These are phyloP conservation scores for Globisporangium splendens DNA, from an alignment of 352 stramenopile species.

Conservation along the genomic window DNA sequence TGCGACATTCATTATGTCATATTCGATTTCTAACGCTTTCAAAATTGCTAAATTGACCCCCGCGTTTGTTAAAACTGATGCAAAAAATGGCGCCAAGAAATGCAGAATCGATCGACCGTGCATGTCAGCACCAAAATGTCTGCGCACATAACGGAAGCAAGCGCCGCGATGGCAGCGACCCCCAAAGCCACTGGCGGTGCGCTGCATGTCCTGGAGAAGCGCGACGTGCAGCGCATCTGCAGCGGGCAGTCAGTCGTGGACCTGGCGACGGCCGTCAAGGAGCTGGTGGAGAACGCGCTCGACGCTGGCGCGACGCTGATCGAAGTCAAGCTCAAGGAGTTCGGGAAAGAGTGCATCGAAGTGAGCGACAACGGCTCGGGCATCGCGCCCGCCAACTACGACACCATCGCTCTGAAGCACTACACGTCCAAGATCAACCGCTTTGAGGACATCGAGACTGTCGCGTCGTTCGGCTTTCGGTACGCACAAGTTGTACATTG, in stretches of 20 bases:
- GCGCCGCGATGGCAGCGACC: too few species aligned
- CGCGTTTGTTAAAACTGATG: background rate
- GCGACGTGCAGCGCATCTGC: constrained; percentile 68
- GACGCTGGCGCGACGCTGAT: constrained; percentile 68
- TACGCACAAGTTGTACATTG: constrained; percentile 9
- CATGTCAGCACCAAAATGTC: background rate
- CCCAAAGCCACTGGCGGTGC: background rate
- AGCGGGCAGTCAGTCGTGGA: constrained; percentile 95
- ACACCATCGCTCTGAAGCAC: constrained; percentile 87
- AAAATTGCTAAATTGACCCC: too few species aligned
- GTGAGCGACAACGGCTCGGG: constrained; percentile 95
- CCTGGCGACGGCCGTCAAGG: constrained; percentile 95
- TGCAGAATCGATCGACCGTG: too few species aligned
- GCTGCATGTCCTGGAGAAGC: constrained; percentile 38
- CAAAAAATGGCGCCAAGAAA: too few species aligned
- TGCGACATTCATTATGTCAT: background rate
- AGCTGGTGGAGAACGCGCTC: constrained; percentile 95
- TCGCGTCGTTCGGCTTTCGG: constrained; percentile 93
- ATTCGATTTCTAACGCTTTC: background rate
- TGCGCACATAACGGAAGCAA: too few species aligned
- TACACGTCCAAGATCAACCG: constrained; percentile 95
- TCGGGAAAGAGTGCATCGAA: constrained; percentile 91
- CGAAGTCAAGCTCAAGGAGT: constrained; percentile 90
- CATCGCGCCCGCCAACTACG: constrained; percentile 74
- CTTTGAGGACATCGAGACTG: constrained; percentile 92